These are phyloP conservation scores for Priceomyces carsonii DNA, from an alignment of 805 yeast genomes.

Conservation along the genomic window DNA sequence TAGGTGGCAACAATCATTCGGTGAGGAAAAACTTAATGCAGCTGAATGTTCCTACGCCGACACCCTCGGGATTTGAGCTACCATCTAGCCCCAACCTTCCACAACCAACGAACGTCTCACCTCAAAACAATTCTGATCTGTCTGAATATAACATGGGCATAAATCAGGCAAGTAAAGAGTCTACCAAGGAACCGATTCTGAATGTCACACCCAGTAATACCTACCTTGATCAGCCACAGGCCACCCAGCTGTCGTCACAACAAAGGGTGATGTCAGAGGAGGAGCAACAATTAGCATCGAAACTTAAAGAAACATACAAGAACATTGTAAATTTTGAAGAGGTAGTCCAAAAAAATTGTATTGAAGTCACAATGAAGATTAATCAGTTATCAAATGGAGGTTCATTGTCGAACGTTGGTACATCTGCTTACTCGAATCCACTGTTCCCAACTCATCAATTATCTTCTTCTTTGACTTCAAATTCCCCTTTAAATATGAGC, in stretches of 20 bases:
- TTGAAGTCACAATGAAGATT: slow-evolving; percentile 55
- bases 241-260: slow-evolving; percentile 12
- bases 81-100: slow-evolving; percentile 41
- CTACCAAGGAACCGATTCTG: slow-evolving; percentile 1
- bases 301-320: slow-evolving; percentile 73
- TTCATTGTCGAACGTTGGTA: slow-evolving; percentile 5
- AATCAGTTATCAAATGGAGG: slow-evolving; percentile 36
- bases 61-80: slow-evolving; percentile 42
- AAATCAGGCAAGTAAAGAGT: slow-evolving; percentile 1
- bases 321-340: slow-evolving; percentile 67
- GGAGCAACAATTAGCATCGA: slow-evolving; percentile 66
- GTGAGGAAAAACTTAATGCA: slow-evolving; percentile 11
- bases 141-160: slow-evolving; percentile 35
- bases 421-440: slow-evolving; percentile 11
- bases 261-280: slow-evolving; percentile 50
- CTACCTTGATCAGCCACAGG: slow-evolving; percentile 12
- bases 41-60: slow-evolving; percentile 32
- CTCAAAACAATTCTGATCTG: slow-evolving; percentile 40
- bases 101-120: slow-evolving; percentile 22
- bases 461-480: slow-evolving; percentile 14
- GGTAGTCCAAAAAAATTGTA: slow-evolving; percentile 68
- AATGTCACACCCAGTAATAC: background rate
- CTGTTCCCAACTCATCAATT: slow-evolving; percentile 13
- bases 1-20: background rate
- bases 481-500: slow-evolving; percentile 14